Evolutionary conservation across 2,329 filamentous ascomycete species (phyloP), one percentile per base, ranked within the genome.

Genomic region (Hypomyces rosellus): DNA sequence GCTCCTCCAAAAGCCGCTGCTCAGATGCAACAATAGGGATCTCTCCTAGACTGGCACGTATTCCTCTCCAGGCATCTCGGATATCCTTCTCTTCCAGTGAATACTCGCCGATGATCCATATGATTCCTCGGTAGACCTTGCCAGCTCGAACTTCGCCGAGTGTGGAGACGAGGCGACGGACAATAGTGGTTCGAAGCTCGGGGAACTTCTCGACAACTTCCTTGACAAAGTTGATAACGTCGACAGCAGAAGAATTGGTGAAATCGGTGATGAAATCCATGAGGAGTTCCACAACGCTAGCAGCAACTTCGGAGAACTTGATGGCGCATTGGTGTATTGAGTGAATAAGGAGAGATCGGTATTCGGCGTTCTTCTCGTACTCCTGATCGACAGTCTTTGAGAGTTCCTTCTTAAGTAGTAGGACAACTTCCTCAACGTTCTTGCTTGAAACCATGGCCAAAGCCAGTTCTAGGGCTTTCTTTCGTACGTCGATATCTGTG

Each of bases 231-330:
- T 89, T 91, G 64, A 99, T 97, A 48, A 99, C 92, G 69, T 99
- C 93, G 30, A 99, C 89, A 1, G 93, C 93, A 1, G 92, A 96
- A 41, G 88, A 87, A 64, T 95, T 96, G 75, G 95, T 97, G 68
- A 97, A 96, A 68, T 99, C 93, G 46, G 88, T 89, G 63, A 99
- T 96, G 66, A 97, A 97, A 70, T 99, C 93, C 93, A 99, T 99
- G 48, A 99, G 80, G 41, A 96, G 81, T 57, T 93, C 93, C 49
- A 99, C 93, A 14, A 99, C 93, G 64, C 89, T 97, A 42, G 92
- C 88, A 22, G 93, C 93, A 55, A 99, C 92, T 70, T 99, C 92
- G 11, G 93, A 97, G 74, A 97, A 97, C 66, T 95, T 96, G 77
- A 99, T 97, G 61, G 93, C 93, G 69, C 93, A 97, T 67, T 95